Conservation (phyloP, 495 filamentous ascomycete species). For the Xylaria bambusicola region DNA sequence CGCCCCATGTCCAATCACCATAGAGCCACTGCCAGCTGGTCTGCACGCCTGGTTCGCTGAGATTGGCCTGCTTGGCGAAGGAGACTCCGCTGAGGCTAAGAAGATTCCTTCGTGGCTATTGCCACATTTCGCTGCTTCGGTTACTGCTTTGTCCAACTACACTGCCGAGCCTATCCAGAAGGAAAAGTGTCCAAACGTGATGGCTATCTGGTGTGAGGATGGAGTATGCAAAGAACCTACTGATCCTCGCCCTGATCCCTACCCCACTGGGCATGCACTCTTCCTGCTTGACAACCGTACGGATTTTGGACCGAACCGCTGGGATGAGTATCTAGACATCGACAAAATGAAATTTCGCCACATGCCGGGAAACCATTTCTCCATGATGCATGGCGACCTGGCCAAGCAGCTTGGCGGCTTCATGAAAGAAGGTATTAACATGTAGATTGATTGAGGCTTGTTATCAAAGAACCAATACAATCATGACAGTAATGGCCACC, state of each 20-base stretch:
- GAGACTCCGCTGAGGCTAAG: constrained; percentile 40
- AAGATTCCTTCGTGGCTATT: constrained; percentile 77
- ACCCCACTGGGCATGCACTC: constrained; percentile 68
- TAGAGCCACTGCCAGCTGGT: constrained; percentile 74
- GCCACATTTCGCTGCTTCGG: constrained; percentile 78
- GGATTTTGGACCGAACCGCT: constrained; percentile 76
- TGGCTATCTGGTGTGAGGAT: constrained; percentile 77
- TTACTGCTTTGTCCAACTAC: constrained; percentile 74
- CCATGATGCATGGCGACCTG: constrained; percentile 65
- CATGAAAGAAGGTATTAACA: constrained; percentile 39
- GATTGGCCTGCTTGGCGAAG: constrained; percentile 78
- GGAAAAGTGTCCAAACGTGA: constrained; percentile 63
- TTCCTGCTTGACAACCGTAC: constrained; percentile 79
- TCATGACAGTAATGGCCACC: not conserved
- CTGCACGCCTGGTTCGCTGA: constrained; percentile 78
- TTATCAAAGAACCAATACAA: not conserved
- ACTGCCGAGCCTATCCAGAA: constrained; percentile 56
- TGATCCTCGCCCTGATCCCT: constrained; percentile 70
- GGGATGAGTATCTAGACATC: constrained; percentile 71
- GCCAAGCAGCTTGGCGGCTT: constrained; percentile 45
- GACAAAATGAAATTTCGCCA: constrained; percentile 63
- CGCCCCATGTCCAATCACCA: constrained; percentile 74
- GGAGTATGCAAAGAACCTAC: constrained; percentile 72
- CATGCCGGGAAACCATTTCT: constrained; percentile 71
- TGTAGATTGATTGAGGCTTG: not conserved